Conservation (phyloP, 2,329 filamentous ascomycete species). For the Calcarisporium arbuscula region DNA sequence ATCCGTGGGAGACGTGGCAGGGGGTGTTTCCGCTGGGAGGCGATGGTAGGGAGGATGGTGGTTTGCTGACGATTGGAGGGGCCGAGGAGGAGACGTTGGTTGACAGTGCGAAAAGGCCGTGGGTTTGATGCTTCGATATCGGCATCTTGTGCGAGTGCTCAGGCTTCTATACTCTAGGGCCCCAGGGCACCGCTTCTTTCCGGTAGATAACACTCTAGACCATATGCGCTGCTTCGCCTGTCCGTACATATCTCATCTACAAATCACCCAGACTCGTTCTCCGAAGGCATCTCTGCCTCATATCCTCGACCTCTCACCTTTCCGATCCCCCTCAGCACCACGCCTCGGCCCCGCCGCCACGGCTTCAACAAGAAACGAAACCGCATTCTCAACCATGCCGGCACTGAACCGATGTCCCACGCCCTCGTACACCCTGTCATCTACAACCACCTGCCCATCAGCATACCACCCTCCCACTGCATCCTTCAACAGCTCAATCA, state of each 20-base stretch:
- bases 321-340: slow-evolving; percentile 10
- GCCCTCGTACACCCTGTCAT: slow-evolving; percentile 62
- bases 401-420: slow-evolving; percentile 63
- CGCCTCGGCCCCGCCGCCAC: slow-evolving; percentile 26
- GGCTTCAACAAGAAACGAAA: slow-evolving; percentile 52
- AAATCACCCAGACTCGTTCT: slow-evolving; percentile 6
- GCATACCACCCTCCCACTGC: slow-evolving; percentile 47
- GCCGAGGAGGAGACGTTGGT: slow-evolving; percentile 34
- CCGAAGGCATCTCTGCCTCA: too few species aligned
- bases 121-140: slow-evolving; percentile 21
- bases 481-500: slow-evolving; percentile 55
- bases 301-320: slow-evolving; percentile 23
- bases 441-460: slow-evolving; percentile 50
- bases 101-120: slow-evolving; percentile 31
- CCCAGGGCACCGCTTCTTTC: too few species aligned
- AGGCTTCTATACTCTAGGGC: background rate
- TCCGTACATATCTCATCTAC: too few species aligned
- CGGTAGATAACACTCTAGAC: too few species aligned
- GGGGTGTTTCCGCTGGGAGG: slow-evolving; percentile 33
- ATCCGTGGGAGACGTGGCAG: slow-evolving; percentile 42
- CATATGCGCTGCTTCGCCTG: too few species aligned
- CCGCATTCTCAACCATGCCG: slow-evolving; percentile 61
- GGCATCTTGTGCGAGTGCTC: background rate
- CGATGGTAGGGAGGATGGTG: slow-evolving; percentile 21
- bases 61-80: slow-evolving; percentile 26